Conservation (phyloP, 768 basidiomycete genomes). For the Hydnomerulius pinastri region DNA sequence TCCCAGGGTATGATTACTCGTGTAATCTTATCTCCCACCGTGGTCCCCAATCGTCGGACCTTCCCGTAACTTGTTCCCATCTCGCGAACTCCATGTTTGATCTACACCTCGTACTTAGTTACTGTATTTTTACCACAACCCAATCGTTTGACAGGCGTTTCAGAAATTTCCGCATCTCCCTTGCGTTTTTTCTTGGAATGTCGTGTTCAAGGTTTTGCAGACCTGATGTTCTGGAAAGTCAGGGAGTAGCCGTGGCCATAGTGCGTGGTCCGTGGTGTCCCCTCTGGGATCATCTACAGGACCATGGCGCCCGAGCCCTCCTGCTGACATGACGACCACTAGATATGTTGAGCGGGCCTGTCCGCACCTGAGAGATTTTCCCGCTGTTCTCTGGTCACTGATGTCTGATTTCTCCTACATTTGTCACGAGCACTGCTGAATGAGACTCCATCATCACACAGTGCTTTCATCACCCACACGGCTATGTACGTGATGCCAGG, state of each 20-base stretch:
- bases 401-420: slow-evolving; percentile 6
- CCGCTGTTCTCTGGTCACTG: not conserved
- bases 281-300: not conserved
- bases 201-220: slow-evolving; percentile 16
- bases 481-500: slow-evolving; percentile 30
- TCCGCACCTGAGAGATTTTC: not conserved
- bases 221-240: not conserved
- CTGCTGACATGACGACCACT: too few species aligned
- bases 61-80: slow-evolving; percentile 11
- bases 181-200: slow-evolving; percentile 3
- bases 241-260: not conserved
- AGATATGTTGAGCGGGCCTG: not conserved
- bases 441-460: slow-evolving; percentile 10
- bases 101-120: slow-evolving; percentile 5
- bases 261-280: not conserved
- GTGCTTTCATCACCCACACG: slow-evolving; percentile 11
- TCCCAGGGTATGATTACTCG: slow-evolving; percentile 22
- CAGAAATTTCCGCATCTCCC: not conserved
- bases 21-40: slow-evolving; percentile 35
- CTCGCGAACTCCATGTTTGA: not conserved
- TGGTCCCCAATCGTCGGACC: not conserved
- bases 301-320: not conserved
- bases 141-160: not conserved
- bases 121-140: slow-evolving; percentile 1
- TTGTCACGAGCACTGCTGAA: slow-evolving; percentile 3